These are phyloP conservation scores for Trapa incisa DNA, from an alignment of 345 rosid genomes.

Conservation along the genomic window DNA sequence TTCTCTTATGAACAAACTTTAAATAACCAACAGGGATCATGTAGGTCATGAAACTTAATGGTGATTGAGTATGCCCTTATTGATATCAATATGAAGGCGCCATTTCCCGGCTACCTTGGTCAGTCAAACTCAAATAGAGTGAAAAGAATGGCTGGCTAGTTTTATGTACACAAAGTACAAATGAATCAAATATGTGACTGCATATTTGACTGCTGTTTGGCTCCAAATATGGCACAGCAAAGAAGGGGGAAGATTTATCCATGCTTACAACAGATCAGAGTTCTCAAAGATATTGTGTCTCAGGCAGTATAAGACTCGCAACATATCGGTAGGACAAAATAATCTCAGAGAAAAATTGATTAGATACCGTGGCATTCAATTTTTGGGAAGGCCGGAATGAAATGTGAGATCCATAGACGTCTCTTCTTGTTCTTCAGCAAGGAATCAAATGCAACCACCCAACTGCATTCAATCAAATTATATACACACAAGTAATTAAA, in stretches of 20 bases:
- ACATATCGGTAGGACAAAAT: neutral
- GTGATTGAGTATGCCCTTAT: no score
- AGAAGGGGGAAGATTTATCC: neutral
- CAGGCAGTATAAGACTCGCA: neutral
- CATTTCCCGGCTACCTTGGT: no score
- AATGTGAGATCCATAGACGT: slow-evolving; percentile 6
- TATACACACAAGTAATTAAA: neutral
- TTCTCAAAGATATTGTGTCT: neutral
- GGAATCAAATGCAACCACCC: slow-evolving; percentile 59
- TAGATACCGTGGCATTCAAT: neutral
- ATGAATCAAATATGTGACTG: slow-evolving; percentile 1
- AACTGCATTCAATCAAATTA: slow-evolving; percentile 28
- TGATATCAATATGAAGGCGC: no score
- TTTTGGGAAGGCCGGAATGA: neutral
- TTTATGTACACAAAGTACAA: neutral
- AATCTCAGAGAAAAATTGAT: neutral
- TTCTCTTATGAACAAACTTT: no score
- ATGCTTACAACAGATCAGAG: neutral
- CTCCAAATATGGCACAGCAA: neutral
- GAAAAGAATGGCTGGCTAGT: neutral
- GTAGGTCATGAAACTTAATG: no score
- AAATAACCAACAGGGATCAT: no score
- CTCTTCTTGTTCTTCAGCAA: slow-evolving; percentile 11
- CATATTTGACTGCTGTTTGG: neutral
- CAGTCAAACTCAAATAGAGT: no score